phyloP scores from a whole-genome alignment of 2,329 filamentous ascomycete species.

The Didymella lethalis region DNA sequence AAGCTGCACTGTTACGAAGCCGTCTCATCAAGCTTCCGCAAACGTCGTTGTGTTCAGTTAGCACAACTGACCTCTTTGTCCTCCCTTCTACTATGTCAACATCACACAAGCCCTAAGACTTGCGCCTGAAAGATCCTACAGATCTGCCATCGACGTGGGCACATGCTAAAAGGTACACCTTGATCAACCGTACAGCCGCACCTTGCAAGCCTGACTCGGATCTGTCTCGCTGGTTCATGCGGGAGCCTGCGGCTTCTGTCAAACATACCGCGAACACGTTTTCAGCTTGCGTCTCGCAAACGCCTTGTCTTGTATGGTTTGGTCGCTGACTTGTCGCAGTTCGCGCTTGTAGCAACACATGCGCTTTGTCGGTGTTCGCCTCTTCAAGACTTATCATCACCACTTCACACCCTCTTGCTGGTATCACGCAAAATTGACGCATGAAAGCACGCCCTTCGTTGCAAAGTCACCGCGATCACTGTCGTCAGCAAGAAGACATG shows the following conservation, averaged over 20 bases:
- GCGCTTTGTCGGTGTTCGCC: slow-evolving; percentile 36
- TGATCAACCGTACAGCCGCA: slow-evolving; percentile 35
- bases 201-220: slow-evolving; percentile 47
- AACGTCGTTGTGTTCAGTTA: slow-evolving; percentile 42
- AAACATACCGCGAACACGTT: slow-evolving; percentile 51
- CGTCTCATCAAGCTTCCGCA: slow-evolving; percentile 46
- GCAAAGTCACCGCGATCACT: slow-evolving; percentile 33
- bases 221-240: slow-evolving; percentile 43
- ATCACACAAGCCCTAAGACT: slow-evolving; percentile 40
- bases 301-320: slow-evolving; percentile 51
- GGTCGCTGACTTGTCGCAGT: slow-evolving; percentile 49
- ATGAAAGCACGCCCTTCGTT: slow-evolving; percentile 39
- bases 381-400: slow-evolving; percentile 37
- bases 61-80: slow-evolving; percentile 43
- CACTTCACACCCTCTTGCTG: slow-evolving; percentile 29
- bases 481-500: slow-evolving; percentile 39
- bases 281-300: slow-evolving; percentile 51
- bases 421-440: slow-evolving; percentile 25
- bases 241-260: slow-evolving; percentile 40
- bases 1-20: slow-evolving; percentile 43
- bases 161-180: slow-evolving; percentile 48
- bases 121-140: slow-evolving; percentile 29
- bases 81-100: slow-evolving; percentile 42
- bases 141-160: slow-evolving; percentile 34
- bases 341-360: slow-evolving; percentile 41